A percentile compares a stretch with the other conserved stretches of the same genome.
phyloP scores from a whole-genome alignment of 257 asterid genomes.

The Solanum lignicaule region DNA sequence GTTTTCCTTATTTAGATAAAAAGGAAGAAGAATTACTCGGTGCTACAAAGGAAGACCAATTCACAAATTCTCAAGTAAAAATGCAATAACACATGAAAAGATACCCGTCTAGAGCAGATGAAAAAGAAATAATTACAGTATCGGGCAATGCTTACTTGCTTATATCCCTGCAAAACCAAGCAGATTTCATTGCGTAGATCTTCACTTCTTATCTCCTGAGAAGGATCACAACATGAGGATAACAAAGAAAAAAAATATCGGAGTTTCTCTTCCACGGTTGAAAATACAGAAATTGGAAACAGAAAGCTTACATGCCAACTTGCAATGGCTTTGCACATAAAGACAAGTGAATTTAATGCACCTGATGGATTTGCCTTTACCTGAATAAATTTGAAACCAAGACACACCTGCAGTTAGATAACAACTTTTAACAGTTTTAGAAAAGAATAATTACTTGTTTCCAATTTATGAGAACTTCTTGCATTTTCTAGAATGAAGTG shows the following conservation, averaged over 20 bases:
- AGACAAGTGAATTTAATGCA: constrained; percentile 68
- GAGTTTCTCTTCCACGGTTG: background rate
- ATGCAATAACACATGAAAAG: background rate
- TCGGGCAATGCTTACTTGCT: constrained; percentile 49
- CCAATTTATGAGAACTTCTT: background rate
- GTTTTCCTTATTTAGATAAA: background rate
- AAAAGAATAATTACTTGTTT: background rate
- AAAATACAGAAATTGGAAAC: background rate
- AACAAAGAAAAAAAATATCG: background rate
- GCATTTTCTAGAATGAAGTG: background rate
- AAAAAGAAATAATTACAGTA: background rate
- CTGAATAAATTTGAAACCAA: constrained; percentile 33
- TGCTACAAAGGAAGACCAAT: background rate
- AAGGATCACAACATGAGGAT: constrained; percentile 10
- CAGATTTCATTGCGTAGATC: constrained; percentile 78
- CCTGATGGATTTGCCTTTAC: constrained; percentile 86
- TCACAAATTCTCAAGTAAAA: background rate
- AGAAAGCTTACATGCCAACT: constrained; percentile 86
- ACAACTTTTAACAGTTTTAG: background rate
- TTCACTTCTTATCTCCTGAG: constrained; percentile 84
- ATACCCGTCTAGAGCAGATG: background rate
- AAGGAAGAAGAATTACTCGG: background rate
- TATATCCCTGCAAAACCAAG: constrained; percentile 89
- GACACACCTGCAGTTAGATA: background rate
- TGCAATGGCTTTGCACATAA: constrained; percentile 82